A percentile compares a stretch with the other conserved stretches of the same genome.
Conservation (phyloP, 805 yeast species). For the Candida koratica region DNA sequence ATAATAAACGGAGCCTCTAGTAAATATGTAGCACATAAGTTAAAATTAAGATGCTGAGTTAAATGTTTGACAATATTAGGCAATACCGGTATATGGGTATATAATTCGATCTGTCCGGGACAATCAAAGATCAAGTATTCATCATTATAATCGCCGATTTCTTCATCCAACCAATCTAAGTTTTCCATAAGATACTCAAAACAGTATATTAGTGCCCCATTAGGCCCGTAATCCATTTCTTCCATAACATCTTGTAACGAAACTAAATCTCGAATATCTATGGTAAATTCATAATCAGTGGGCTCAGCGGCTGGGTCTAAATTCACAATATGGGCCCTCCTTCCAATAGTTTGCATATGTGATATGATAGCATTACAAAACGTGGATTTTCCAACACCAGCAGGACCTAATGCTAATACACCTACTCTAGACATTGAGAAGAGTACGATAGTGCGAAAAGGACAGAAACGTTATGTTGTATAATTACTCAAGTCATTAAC, state of each 20-base stretch:
- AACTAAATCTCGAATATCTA: constrained; percentile 87
- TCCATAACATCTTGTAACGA: constrained; percentile 94
- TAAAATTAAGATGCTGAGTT: constrained; percentile 73
- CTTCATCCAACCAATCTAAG: constrained; percentile 96
- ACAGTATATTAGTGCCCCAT: constrained; percentile 90
- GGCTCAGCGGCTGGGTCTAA: constrained; percentile 98
- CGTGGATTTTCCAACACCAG: constrained; percentile 94
- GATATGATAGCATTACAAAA: constrained; percentile 85
- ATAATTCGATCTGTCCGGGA: constrained; percentile 90
- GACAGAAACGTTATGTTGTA: no score
- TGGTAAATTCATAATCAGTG: constrained; percentile 82
- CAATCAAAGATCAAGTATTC: constrained; percentile 93
- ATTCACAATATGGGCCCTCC: constrained; percentile 92
- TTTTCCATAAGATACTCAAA: constrained; percentile 87
- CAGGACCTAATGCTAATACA: constrained; percentile 91
- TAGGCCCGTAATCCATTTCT: constrained; percentile 88
- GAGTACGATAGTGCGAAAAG: no score
- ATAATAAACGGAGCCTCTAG: constrained; percentile 92
- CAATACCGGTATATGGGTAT: constrained; percentile 89
- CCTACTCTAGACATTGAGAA: constrained; percentile 85
- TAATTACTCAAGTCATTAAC: constrained; percentile 8
- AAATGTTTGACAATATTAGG: constrained; percentile 87
- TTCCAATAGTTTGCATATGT: constrained; percentile 84
- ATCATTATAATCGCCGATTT: constrained; percentile 92
- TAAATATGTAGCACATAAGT: constrained; percentile 86